Percentiles rank a stretch among this genome's conserved stretches.
phyloP scores from a whole-genome alignment of 352 stramenopile species.

The Thraustochytrium striatum region DNA sequence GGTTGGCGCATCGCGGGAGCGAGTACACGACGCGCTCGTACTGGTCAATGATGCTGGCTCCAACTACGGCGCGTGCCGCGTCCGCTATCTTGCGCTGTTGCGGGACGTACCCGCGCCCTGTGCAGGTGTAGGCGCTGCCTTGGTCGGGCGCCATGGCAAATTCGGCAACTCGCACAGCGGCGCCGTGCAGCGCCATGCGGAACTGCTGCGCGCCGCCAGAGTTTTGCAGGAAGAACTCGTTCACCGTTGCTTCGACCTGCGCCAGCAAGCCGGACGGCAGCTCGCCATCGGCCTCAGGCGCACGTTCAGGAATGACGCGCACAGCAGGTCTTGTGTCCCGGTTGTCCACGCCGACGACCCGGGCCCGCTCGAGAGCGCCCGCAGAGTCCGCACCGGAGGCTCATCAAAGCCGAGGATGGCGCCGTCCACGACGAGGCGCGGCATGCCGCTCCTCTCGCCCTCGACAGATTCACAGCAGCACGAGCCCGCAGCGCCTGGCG shows the following conservation, averaged over 20 bases:
- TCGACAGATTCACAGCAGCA: no score
- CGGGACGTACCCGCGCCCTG: not conserved
- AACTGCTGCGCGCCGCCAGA: not conserved
- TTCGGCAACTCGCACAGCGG: not conserved
- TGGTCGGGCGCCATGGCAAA: not conserved
- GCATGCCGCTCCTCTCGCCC: no score
- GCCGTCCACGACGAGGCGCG: no score
- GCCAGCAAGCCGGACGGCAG: not conserved
- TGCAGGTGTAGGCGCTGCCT: not conserved
- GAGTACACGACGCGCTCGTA: slow-evolving; percentile 53
- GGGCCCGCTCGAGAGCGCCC: no score
- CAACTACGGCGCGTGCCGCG: not conserved
- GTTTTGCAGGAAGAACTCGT: not conserved
- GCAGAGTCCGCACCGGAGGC: no score
- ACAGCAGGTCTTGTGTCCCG: no score
- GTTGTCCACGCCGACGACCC: no score
- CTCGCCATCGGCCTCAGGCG: no score
- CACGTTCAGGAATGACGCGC: no score
- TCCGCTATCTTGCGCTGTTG: not conserved
- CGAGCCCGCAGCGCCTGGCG: no score
- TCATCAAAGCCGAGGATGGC: no score
- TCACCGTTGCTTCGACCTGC: not conserved
- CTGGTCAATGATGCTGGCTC: not conserved
- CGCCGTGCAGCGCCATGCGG: not conserved
- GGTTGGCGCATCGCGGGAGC: slow-evolving; percentile 4